Conservation (phyloP, 2,329 filamentous ascomycete genomes). For the Blumeriella jaapii region DNA sequence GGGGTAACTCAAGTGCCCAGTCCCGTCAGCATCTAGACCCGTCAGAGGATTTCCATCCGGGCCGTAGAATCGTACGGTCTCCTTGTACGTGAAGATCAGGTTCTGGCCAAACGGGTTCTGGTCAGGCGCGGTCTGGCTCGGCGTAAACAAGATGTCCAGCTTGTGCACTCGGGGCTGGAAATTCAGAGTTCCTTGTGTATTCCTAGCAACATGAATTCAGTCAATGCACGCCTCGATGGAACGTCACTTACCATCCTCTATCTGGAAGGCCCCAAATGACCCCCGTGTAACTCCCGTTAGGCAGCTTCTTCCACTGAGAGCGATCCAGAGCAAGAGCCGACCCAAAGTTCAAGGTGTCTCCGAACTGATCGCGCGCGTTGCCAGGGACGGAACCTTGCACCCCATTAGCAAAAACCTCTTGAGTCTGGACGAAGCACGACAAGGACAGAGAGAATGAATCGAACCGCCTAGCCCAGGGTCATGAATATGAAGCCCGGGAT, state of each 20-base stretch:
- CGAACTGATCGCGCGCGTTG: conserved; percentile 51
- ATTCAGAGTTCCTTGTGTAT: conserved; percentile 59
- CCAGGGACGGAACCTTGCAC: conserved; percentile 42
- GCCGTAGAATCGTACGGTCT: conserved; percentile 54
- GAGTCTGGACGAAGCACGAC: too few species aligned
- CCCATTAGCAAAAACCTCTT: too few species aligned
- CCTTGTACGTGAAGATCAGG: conserved; percentile 47
- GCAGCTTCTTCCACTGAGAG: conserved; percentile 43
- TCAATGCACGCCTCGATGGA: too few species aligned
- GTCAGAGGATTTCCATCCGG: conserved; percentile 51
- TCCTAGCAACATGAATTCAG: conserved; percentile 32
- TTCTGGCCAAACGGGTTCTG: conserved; percentile 46
- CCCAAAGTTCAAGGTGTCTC: conserved; percentile 58
- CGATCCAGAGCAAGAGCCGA: conserved; percentile 52
- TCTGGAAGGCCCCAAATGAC: conserved; percentile 54
- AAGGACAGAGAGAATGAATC: too few species aligned
- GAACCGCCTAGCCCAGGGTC: too few species aligned
- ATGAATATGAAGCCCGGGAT: too few species aligned
- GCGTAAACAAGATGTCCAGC: conserved; percentile 47
- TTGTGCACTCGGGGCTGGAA: conserved; percentile 59
- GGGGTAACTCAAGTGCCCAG: conserved; percentile 39
- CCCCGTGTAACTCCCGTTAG: conserved; percentile 41
- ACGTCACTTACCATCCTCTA: conserved; percentile 47
- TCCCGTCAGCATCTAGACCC: conserved; percentile 49
- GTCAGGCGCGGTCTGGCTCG: conserved; percentile 38